Evolutionary conservation across 176 grass and related monocot genomes (phyloP), one percentile per base, ranked within the genome.

Genomic region (Lolium rigidum): DNA sequence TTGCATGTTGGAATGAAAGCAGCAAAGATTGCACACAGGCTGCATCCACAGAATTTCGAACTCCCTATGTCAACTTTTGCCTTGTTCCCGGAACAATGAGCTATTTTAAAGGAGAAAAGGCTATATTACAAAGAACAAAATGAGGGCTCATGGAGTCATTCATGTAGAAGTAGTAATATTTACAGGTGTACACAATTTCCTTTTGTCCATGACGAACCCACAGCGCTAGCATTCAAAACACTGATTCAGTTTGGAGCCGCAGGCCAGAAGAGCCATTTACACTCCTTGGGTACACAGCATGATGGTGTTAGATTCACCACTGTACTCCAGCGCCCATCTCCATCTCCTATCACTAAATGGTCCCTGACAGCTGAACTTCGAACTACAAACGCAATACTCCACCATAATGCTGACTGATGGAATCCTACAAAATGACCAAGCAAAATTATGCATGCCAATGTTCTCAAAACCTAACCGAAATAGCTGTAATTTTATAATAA

Each of bases 391-490:
- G 76, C 2, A 91, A 68, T 31, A 15, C 80, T n/a, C 81, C 89
- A 80, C 89, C 81, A 6, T 87, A 91, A 80, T 91, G 76, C 67
- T 90, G 75, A 39, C 57, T 76, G 67, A 90, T 21, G 0, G 66
- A 87, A 90, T 86, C 89, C 89, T 87, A 66, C 76, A 83, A 66
- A 25, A 83, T 73, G 48, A 54, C 10, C 64, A 85, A 43, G 77
- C 12, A 74, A 50, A 74, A 6, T 50, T 74, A 15, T 50, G 21
- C 13, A 26, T 2, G 10, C 47, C 44, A 74, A 74, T 25, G 20
- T 74, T 6, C n/a, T 50, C 46, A 64, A 10, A 39, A 18, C 58
- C 14, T 10, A 52, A 28, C 54, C 0, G 17, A 38, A 21, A 25
- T 2, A 64, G 11, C 74, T 20, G 37, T 9, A 7, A 44, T 7